A percentile compares a stretch with the other conserved stretches of the same genome.
phyloP scores from a whole-genome alignment of 495 filamentous ascomycete species.

The Aspergillus kassunensis region DNA sequence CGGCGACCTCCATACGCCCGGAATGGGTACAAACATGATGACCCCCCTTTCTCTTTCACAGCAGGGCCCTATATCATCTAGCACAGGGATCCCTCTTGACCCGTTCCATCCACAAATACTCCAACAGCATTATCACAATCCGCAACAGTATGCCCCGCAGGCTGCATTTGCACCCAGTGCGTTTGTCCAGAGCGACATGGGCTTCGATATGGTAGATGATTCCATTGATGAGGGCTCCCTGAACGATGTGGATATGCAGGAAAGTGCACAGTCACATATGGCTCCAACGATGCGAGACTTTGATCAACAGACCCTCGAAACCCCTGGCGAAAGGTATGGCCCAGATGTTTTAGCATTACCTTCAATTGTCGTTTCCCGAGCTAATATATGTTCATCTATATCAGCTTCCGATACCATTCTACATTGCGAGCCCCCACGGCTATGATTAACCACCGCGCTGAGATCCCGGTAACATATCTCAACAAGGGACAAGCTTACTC shows the following conservation, averaged over 20 bases:
- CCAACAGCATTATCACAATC: slow-evolving; percentile 66
- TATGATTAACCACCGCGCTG: slow-evolving; percentile 84
- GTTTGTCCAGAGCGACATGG: slow-evolving; percentile 72
- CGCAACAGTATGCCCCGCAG: slow-evolving; percentile 66
- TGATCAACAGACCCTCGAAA: slow-evolving; percentile 22
- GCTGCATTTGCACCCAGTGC: slow-evolving; percentile 72
- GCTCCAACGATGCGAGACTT: slow-evolving; percentile 25
- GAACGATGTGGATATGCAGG: slow-evolving; percentile 43
- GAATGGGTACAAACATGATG: slow-evolving; percentile 68
- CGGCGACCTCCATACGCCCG: slow-evolving; percentile 87
- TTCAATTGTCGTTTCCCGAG: slow-evolving; percentile 3
- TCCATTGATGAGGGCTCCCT: slow-evolving; percentile 55
- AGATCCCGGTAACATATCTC: slow-evolving; percentile 92
- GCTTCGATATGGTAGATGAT: slow-evolving; percentile 73
- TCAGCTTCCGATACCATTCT: slow-evolving; percentile 84
- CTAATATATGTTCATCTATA: slow-evolving; percentile 25
- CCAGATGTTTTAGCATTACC: slow-evolving; percentile 19
- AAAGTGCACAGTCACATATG: slow-evolving; percentile 28
- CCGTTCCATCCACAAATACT: slow-evolving; percentile 59
- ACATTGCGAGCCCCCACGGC: slow-evolving; percentile 91
- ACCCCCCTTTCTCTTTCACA: slow-evolving; percentile 81
- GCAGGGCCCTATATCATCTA: slow-evolving; percentile 48
- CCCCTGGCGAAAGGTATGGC: slow-evolving; percentile 49
- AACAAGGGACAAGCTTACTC: slow-evolving; percentile 96
- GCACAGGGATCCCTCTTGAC: slow-evolving; percentile 43